Base-by-base conservation (phyloP, 768 basidiomycete genomes). In the Lepiota subincarnata region DNA sequence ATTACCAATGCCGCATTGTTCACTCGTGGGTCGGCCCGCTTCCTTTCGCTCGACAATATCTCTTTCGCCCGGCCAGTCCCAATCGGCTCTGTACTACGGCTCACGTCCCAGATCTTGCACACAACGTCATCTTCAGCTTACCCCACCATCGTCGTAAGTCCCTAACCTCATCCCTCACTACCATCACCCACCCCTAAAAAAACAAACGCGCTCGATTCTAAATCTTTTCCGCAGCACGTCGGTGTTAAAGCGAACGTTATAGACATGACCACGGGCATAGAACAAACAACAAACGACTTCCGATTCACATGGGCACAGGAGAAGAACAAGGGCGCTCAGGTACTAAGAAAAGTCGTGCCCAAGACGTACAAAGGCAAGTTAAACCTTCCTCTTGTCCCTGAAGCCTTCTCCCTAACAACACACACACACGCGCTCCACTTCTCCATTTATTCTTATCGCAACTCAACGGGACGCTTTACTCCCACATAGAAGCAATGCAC, bases 1-100 rank as follows among this genome's bases (percentile, higher is more conserved):
- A 87, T 86, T 62, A 78, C 85, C 14, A 89, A 85, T 58, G 76
- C 86, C 1, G 79, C 77, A 40, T 68, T 90, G 50, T 88, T 90
- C 68, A 85, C 85, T 3, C 77, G 79, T 4, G 78, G 81, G 2
- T 78, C 74, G 10, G 76, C 91, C 45, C 78, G 79, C 2, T 92
- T 92, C 69, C 73, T 89, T 24, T 86, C 89, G 3, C 77, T 92
- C 13, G 89, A 92, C 61, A 81, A 82, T 28, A 91, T 92, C 63
- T 82, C 83, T 1, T 92, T 94, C 70, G 75, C 79, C 41, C 78
- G 82, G 24, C 89, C 91, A 0, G 90, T 94, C 0, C 87, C 89
- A 1, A 92, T 92, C 41, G 91, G 90, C 5, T 89, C 86, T 0
- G 87, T 92, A 45, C 78, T 93, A 12, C 80, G 85, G 2, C 74